Base-by-base conservation (phyloP, 345 rosid genomes). In the Luvunga scandens region DNA sequence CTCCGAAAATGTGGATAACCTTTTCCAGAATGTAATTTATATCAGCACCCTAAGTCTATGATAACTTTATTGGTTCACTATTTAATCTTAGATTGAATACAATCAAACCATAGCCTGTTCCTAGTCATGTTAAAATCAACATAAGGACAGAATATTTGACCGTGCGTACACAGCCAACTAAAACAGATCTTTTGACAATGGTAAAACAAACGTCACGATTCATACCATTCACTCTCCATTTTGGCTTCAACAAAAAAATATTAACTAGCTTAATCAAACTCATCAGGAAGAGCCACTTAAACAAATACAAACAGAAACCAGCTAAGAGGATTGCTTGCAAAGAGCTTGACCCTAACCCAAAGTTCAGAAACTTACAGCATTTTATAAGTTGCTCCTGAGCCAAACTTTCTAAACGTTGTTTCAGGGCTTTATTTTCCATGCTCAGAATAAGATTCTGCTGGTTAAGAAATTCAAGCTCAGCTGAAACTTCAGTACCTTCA, bases 391-490 rank as follows among this genome's bases (percentile, higher is more conserved):
- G 90, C 85, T 95, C 98, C 72, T 91, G 95, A 69, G 98, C 86
- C 76, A 93, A 78, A 84, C 83, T 95, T 80, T 92, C 96, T 39
- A 95, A 69, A 5, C 99, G 96, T 66, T 90, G 96, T 84, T 88
- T 89, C 69, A 95, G 90, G 66, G 98, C 89, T 87, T 90, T 92
- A 84, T 93, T 93, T 85, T 95, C 99, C 98, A 95, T 83, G 88
- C 89, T 89, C 70, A 93, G 83, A 81, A 92, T 91, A 81, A 92
- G 97, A 83, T 85, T 89, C 74, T 89, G 85, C 85, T 92, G 95
- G 87, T 93, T 90, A 59, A 90, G 88, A 85, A 93, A 95, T 75
- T 92, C 95, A 84, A 95, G 97, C 86, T 91, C 97, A 39, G 97
- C 98, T 62, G 98, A 87, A 83, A 83, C 90, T 75, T 92, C 91